A percentile compares a stretch with the other conserved stretches of the same genome.
These are phyloP conservation scores for Neofusicoccum parvum DNA, from an alignment of 2,329 filamentous ascomycete species.

Conservation along the genomic window DNA sequence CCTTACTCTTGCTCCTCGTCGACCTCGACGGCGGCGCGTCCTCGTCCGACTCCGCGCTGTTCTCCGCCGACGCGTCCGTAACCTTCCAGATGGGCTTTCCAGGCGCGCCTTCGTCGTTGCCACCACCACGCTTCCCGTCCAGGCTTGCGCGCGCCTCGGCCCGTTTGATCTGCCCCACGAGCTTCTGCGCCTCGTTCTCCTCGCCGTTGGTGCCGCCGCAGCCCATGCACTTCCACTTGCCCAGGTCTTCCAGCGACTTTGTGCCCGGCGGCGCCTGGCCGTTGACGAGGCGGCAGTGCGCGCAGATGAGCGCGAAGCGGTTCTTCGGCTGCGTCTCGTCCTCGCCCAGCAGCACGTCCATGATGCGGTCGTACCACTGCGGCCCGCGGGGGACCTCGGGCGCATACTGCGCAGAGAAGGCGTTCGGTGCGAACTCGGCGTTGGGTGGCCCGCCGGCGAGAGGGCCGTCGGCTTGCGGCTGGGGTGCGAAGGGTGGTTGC, in stretches of 20 bases:
- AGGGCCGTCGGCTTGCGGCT: neutral
- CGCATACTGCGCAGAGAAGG: conserved; percentile 55
- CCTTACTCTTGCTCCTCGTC: conserved; percentile 46
- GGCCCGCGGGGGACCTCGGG: conserved; percentile 42
- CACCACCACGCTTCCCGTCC: neutral
- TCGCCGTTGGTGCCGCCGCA: conserved; percentile 82
- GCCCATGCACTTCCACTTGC: conserved; percentile 84
- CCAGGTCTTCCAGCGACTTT: conserved; percentile 74
- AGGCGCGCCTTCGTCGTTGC: neutral
- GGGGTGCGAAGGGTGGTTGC: conserved; percentile 22
- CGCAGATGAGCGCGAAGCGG: conserved; percentile 83
- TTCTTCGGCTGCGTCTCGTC: conserved; percentile 94
- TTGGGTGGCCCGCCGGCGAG: conserved; percentile 28
- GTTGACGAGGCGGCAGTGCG: conserved; percentile 82
- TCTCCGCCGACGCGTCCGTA: conserved; percentile 12
- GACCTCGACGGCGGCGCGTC: conserved; percentile 36
- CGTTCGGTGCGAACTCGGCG: conserved; percentile 76
- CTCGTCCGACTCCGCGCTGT: conserved; percentile 27
- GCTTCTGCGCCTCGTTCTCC: conserved; percentile 73
- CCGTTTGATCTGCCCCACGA: conserved; percentile 48
- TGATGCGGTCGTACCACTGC: conserved; percentile 92
- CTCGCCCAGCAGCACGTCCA: conserved; percentile 90
- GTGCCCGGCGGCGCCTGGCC: conserved; percentile 92
- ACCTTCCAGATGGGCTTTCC: conserved; percentile 10
- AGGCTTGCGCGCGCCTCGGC: neutral